Evolutionary conservation across 2,329 filamentous ascomycete genomes (phyloP).

Genomic region (Talaromyces sp.): DNA sequence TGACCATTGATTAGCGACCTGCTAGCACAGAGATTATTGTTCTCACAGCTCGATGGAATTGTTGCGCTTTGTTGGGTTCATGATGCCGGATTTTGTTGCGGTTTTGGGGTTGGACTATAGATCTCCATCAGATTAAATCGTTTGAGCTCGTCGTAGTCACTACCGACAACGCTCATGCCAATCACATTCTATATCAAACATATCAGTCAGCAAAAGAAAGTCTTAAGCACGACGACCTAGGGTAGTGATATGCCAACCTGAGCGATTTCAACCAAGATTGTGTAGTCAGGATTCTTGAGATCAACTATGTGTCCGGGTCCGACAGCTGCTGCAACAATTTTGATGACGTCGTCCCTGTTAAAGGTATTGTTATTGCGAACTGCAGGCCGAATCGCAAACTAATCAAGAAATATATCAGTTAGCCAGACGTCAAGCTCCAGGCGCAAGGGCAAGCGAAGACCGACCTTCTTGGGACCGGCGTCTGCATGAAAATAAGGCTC

Average conservation of each 20-base stretch:
- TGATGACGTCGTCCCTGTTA: conserved; percentile 55
- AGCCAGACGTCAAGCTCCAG: no score
- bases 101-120: conserved; percentile 45
- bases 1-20: neutral
- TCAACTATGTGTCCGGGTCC: conserved; percentile 56
- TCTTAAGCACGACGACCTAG: neutral
- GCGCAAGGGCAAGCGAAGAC: no score
- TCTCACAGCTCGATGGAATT: neutral
- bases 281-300: conserved; percentile 55
- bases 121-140: conserved; percentile 60
- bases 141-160: conserved; percentile 57
- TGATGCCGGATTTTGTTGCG: conserved; percentile 5
- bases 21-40: neutral
- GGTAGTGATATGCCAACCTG: conserved; percentile 43
- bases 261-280: conserved; percentile 59
- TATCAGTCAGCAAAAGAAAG: neutral
- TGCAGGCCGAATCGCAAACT: conserved; percentile 61
- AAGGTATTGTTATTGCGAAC: conserved; percentile 57
- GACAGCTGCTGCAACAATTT: conserved; percentile 54
- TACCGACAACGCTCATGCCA: conserved; percentile 58
- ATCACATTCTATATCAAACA: conserved; percentile 50
- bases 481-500: conserved; percentile 55
- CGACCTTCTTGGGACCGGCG: conserved; percentile 49
- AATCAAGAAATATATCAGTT: conserved; percentile 6
- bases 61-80: neutral